phyloP scores from a whole-genome alignment of 2,329 filamentous ascomycete genomes.

The Plenodomus tracheiphilus region DNA sequence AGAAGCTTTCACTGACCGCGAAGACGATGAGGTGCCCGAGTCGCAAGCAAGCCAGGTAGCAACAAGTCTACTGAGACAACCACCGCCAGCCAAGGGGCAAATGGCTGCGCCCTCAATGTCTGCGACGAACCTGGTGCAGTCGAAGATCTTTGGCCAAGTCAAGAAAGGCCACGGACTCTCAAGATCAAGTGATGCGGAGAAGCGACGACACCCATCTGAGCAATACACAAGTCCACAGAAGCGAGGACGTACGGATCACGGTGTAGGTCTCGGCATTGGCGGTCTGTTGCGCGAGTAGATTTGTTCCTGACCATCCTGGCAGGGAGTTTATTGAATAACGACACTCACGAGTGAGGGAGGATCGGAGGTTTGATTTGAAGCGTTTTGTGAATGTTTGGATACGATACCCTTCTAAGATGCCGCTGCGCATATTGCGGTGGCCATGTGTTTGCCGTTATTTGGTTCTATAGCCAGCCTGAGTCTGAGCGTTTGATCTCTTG shows the following conservation, averaged over 20 bases:
- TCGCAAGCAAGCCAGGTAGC: conserved; percentile 80
- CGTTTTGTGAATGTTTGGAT: conserved; percentile 11
- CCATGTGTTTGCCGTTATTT: conserved; percentile 1
- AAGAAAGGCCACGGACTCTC: conserved; percentile 55
- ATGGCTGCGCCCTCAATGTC: conserved; percentile 36
- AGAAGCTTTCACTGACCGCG: conserved; percentile 62
- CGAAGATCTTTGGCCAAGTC: conserved; percentile 65
- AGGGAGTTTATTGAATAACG: conserved; percentile 11
- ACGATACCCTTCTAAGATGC: conserved; percentile 21
- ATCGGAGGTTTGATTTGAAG: background rate
- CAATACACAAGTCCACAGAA: conserved; percentile 49
- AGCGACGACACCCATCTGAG: conserved; percentile 33
- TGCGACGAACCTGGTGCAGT: conserved; percentile 54
- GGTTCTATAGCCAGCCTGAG: background rate
- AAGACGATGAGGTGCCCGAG: conserved; percentile 68
- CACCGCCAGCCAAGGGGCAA: conserved; percentile 46
- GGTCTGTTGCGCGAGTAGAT: conserved; percentile 38
- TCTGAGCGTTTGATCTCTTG: background rate
- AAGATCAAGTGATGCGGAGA: conserved; percentile 36
- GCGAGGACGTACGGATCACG: conserved; percentile 53
- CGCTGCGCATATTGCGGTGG: conserved; percentile 2
- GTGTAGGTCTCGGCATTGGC: conserved; percentile 62
- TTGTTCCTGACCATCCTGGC: conserved; percentile 18
- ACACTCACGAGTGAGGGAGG: conserved; percentile 11
- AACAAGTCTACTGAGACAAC: conserved; percentile 70